Evolutionary conservation across 768 basidiomycete species (phyloP).

Genomic region (Postia placenta): DNA sequence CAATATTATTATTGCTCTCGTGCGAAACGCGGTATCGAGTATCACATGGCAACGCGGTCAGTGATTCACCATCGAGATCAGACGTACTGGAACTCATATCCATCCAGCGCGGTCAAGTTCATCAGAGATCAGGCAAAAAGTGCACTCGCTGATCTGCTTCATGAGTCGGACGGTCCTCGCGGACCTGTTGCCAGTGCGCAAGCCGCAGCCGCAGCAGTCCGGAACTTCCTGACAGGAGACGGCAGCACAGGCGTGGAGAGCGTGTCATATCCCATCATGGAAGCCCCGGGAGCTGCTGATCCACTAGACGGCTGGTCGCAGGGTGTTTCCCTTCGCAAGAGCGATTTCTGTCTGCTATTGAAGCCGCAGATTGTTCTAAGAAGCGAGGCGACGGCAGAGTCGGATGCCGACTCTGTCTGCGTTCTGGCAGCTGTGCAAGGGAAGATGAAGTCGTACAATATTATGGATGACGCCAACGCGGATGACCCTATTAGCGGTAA

Average conservation of each 20-base stretch:
- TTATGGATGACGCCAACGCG: constrained; percentile 72
- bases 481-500: constrained; percentile 83
- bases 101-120: constrained; percentile 70
- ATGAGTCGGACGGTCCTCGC: constrained; percentile 22
- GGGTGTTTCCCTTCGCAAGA: constrained; percentile 61
- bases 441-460: constrained; percentile 68
- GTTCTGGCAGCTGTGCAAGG: constrained; percentile 77
- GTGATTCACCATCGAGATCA: too few relatives aligned
- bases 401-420: constrained; percentile 51
- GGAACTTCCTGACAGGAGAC: constrained; percentile 57
- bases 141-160: constrained; percentile 24
- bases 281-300: constrained; percentile 35
- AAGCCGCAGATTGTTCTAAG: constrained; percentile 86
- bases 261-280: constrained; percentile 25
- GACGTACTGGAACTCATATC: too few relatives aligned
- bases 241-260: constrained; percentile 36
- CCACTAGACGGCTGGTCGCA: constrained; percentile 71
- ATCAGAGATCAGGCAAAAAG: constrained; percentile 76
- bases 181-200: constrained; percentile 44
- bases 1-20: constrained; percentile 85
- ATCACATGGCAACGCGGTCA: constrained; percentile 82
- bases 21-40: constrained; percentile 72
- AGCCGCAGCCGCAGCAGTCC: constrained; percentile 60
- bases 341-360: constrained; percentile 78
- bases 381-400: constrained; percentile 47